Conservation (phyloP, 352 stramenopile genomes). For the Sclerospora graminicola region DNA sequence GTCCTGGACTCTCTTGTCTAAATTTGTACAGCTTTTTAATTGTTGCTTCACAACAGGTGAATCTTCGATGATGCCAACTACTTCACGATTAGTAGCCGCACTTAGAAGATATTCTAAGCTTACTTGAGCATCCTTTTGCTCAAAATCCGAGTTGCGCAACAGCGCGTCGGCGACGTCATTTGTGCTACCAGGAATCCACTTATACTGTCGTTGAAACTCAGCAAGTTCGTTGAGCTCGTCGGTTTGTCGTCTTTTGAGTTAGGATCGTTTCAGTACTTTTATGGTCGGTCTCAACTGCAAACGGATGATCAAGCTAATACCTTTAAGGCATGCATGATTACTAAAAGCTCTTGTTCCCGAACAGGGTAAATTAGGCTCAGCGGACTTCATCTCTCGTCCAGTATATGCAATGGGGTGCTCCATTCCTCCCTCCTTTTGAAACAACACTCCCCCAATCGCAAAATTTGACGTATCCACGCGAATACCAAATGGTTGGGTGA, state of each 20-base stretch:
- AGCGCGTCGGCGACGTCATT: conserved; percentile 2
- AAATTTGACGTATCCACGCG: no score
- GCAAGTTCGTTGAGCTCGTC: not conserved
- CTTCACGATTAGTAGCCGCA: not conserved
- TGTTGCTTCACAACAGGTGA: not conserved
- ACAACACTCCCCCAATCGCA: no score
- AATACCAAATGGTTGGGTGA: no score
- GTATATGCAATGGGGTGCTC: no score
- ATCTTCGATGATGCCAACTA: conserved; percentile 1
- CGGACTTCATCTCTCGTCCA: no score
- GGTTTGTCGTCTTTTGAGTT: no score
- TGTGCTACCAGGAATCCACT: conserved; percentile 7
- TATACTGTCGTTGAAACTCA: no score
- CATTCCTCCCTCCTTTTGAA: no score
- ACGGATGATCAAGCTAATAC: conserved; percentile 7
- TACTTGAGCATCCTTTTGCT: conserved; percentile 2
- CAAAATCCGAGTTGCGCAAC: conserved; percentile 1
- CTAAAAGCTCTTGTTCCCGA: no score
- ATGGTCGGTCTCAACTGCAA: conserved; percentile 3
- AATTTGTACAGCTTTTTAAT: not conserved
- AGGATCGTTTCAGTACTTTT: no score
- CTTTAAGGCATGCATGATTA: conserved; percentile 9
- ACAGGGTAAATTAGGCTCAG: no score
- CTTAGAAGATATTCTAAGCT: not conserved
- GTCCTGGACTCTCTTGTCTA: no score